Evolutionary conservation across 768 basidiomycete genomes (phyloP).

Genomic region (Leccinum disarticulatum): DNA sequence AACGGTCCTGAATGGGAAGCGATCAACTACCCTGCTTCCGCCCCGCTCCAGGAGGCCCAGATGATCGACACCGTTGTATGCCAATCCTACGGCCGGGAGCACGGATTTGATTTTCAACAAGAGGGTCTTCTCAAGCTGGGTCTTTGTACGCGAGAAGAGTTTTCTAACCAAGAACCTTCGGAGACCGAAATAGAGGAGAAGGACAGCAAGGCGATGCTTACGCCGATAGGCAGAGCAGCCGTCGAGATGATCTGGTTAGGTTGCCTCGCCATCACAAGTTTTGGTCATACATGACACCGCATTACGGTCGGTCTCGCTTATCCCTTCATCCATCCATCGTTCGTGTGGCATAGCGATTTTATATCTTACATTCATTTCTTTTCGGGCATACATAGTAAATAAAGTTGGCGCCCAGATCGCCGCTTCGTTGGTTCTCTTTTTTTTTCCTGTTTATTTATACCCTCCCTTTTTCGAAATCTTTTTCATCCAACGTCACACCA

Average conservation of each 20-base stretch:
- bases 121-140: constrained; percentile 79
- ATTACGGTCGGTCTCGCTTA: background rate
- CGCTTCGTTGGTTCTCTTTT: background rate
- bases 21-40: constrained; percentile 34
- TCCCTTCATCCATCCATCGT: background rate
- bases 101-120: constrained; percentile 75
- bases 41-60: constrained; percentile 35
- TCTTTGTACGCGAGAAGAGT: constrained; percentile 44
- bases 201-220: constrained; percentile 43
- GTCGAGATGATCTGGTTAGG: constrained; percentile 59
- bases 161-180: constrained; percentile 4
- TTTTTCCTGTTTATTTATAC: constrained; percentile 5
- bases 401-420: background rate
- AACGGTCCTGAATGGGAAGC: constrained; percentile 50
- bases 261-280: constrained; percentile 49
- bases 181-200: constrained; percentile 43
- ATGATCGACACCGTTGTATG: constrained; percentile 51
- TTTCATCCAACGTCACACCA: background rate
- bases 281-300: constrained; percentile 25
- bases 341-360: constrained; percentile 14
- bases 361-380: constrained; percentile 1
- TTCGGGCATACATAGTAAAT: constrained; percentile 4
- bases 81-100: constrained; percentile 57
- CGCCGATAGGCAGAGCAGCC: constrained; percentile 47
- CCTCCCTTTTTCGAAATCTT: background rate